Evolutionary conservation across 257 asterid species (phyloP).

Genomic region (Parsonsia alboflavescens): DNA sequence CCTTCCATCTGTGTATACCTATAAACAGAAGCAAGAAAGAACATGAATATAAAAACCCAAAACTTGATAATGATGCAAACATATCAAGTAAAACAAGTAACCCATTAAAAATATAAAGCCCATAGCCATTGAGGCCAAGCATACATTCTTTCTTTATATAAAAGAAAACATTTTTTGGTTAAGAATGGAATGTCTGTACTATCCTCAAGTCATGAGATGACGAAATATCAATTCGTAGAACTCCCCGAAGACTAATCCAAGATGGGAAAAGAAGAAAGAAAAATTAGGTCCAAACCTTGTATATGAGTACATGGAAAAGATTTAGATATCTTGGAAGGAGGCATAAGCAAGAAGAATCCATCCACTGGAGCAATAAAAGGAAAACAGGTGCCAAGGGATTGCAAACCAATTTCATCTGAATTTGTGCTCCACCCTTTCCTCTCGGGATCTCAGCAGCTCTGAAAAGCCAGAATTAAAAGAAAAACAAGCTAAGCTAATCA

Average conservation of each 20-base stretch:
- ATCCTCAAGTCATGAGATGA: not conserved
- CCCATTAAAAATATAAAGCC: not conserved
- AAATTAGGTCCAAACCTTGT: conserved; percentile 45
- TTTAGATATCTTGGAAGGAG: conserved; percentile 52
- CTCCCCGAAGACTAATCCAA: not conserved
- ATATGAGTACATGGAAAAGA: conserved; percentile 62
- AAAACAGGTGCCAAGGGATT: conserved; percentile 59
- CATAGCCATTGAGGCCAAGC: not conserved
- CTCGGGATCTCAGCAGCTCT: conserved; percentile 87
- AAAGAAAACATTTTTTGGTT: not conserved
- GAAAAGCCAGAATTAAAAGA: conserved; percentile 18
- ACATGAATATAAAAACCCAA: not conserved
- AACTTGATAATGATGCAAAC: not conserved
- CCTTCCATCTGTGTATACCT: conserved; percentile 76
- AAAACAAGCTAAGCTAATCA: conserved; percentile 11
- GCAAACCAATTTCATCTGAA: conserved; percentile 81
- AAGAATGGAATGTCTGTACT: not conserved
- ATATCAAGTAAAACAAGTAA: not conserved
- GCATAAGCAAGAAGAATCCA: conserved; percentile 68
- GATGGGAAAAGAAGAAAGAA: not conserved
- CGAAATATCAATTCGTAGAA: not conserved
- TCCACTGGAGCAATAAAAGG: conserved; percentile 66
- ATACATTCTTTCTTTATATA: not conserved
- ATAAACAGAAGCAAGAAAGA: conserved; percentile 15
- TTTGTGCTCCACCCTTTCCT: conserved; percentile 63